Evolutionary conservation across 257 asterid genomes (phyloP).

Genomic region (Rubia yunnanensis): DNA sequence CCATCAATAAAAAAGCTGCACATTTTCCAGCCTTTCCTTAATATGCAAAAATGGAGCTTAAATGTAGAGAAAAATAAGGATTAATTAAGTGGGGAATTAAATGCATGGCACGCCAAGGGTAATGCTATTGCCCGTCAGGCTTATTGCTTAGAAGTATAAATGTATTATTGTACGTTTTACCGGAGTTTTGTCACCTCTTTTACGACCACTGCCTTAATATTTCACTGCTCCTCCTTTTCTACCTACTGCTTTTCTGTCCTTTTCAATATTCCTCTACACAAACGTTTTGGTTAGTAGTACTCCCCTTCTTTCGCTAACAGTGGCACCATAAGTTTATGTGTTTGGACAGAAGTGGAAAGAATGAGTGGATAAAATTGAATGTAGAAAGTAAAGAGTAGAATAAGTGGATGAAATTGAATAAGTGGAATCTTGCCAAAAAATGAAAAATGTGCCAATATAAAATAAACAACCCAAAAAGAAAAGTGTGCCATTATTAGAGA

Average conservation of each 20-base stretch:
- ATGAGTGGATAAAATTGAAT: too few species aligned
- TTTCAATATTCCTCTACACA: not conserved
- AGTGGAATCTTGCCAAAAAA: too few species aligned
- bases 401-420: too few species aligned
- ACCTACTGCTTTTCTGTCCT: not conserved
- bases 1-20: not conserved
- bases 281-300: not conserved
- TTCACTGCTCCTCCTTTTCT: not conserved
- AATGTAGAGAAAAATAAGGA: not conserved
- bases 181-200: conserved; percentile 25
- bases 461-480: too few species aligned
- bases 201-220: conserved; percentile 9
- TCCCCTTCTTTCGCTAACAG: too few species aligned
- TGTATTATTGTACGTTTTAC: conserved; percentile 13
- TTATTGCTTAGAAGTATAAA: not conserved
- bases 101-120: conserved; percentile 16
- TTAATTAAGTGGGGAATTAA: not conserved
- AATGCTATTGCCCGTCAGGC: too few species aligned
- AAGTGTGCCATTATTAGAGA: too few species aligned
- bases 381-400: too few species aligned
- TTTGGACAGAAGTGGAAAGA: too few species aligned
- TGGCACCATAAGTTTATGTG: too few species aligned
- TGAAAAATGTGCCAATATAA: too few species aligned
- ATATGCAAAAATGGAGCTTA: not conserved
- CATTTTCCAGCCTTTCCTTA: too few species aligned